Conservation (phyloP, 2,329 filamentous ascomycete species). For the Colletotrichum sp. region DNA sequence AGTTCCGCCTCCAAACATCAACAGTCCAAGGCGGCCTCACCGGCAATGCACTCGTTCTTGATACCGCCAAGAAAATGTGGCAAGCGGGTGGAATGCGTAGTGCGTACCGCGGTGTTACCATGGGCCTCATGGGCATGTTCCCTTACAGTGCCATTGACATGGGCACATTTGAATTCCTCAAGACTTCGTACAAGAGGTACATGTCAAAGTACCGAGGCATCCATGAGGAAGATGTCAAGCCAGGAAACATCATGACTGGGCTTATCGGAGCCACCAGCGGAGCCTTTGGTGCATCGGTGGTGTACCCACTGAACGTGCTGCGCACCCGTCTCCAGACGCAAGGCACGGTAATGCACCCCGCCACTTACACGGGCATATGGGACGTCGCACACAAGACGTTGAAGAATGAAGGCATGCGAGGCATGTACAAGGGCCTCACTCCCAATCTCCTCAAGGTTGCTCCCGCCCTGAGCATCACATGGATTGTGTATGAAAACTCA, state of each 20-base stretch:
- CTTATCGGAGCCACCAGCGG: slow-evolving; percentile 91
- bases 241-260: slow-evolving; percentile 83
- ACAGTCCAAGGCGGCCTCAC: slow-evolving; percentile 84
- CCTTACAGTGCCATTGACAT: slow-evolving; percentile 97
- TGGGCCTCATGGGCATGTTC: slow-evolving; percentile 96
- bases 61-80: slow-evolving; percentile 89
- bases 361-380: slow-evolving; percentile 88
- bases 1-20: slow-evolving; percentile 90
- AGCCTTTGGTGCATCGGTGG: slow-evolving; percentile 88
- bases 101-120: slow-evolving; percentile 91
- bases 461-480: slow-evolving; percentile 93
- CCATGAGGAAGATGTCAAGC: slow-evolving; percentile 82
- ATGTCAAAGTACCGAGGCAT: slow-evolving; percentile 73
- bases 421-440: slow-evolving; percentile 92
- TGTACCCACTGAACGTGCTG: slow-evolving; percentile 94
- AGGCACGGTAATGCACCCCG: slow-evolving; percentile 88
- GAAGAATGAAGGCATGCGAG: slow-evolving; percentile 79
- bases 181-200: slow-evolving; percentile 72
- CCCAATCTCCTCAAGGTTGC: slow-evolving; percentile 97
- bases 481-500: slow-evolving; percentile 90
- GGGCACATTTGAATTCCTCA: slow-evolving; percentile 92
- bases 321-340: slow-evolving; percentile 92
- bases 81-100: slow-evolving; percentile 73
- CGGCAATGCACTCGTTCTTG: slow-evolving; percentile 81
- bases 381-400: slow-evolving; percentile 88